Base-by-base conservation (phyloP, 2,329 filamentous ascomycete species). In the Pyricularia grisea region DNA sequence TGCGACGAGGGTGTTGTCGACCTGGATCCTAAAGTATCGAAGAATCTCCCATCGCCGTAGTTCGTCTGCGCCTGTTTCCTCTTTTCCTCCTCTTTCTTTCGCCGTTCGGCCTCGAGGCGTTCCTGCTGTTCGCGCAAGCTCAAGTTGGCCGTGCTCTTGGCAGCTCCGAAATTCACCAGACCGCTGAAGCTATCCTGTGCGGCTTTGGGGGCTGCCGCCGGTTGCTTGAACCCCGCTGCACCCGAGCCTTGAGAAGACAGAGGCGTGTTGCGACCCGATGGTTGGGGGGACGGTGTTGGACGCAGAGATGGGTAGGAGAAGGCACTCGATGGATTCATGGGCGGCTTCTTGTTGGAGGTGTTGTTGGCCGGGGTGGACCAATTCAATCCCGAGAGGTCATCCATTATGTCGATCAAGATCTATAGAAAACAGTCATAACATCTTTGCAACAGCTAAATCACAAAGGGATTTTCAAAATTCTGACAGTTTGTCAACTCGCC, bases 51-150 rank as follows among this genome's bases (percentile, higher is more conserved):
- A 74, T 89, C 88, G 2, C 92, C 93, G 78, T 93, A 97, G 71
- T 94, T 89, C 33, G 87, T 85, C 72, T 95, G 92, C 74, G 89
- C 86, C 76, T 89, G 87, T 74, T 85, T 90, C 74, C 85, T 87
- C 75, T 87, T 87, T 76, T 94, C 90, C 70, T 90, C 90, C 71
- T 93, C 91, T 77, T 94, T 92, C 76, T 82, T 87, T 42, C 85
- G 83, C 79, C 88, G 92, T 78, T 90, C 87, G 4, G 83, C 85
- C 72, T 88, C 85, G 55, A 90, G 78, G 70, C 86, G 87, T 71
- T 88, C 86, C 78, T 92, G 92, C 74, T 93, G 90, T 78, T 97
- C 92, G 72, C 91, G 87, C 72, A 97, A 80, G 71, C 88, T 90
- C 20, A 97, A 82, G 72, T 91, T 95, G 77, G 88, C 90, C 33